Conservation (phyloP, 768 basidiomycete species). For the Tremella fuciformis region DNA sequence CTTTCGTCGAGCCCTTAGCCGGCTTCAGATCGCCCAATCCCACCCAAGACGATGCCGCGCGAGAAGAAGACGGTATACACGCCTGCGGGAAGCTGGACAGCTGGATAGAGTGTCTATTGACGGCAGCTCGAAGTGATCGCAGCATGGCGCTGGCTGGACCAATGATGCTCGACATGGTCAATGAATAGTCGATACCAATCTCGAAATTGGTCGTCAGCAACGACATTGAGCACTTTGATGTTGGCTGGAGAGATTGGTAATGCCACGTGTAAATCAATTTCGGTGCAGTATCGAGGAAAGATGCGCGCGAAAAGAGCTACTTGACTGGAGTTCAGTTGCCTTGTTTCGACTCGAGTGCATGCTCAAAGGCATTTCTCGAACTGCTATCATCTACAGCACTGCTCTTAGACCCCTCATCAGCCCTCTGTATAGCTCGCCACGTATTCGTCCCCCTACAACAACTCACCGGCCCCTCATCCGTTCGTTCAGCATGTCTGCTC, state of each 20-base stretch:
- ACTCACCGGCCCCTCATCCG: constrained; percentile 15
- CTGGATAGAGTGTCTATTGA: background rate
- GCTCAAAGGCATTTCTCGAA: constrained; percentile 7
- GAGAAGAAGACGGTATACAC: constrained; percentile 18
- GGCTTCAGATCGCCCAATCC: constrained; percentile 38
- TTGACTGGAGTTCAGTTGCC: constrained; percentile 5
- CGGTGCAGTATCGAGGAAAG: no score
- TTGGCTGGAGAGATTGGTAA: constrained; percentile 1
- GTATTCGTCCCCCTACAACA: background rate
- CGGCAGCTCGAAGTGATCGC: no score
- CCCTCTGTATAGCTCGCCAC: background rate
- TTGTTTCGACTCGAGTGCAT: constrained; percentile 16
- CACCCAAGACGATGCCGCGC: constrained; percentile 32
- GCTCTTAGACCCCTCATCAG: background rate
- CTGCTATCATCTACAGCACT: background rate
- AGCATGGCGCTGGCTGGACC: background rate
- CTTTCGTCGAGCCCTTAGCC: constrained; percentile 38
- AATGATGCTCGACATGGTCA: constrained; percentile 6
- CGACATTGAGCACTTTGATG: no score
- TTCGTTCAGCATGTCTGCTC: constrained; percentile 49
- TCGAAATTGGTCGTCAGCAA: no score
- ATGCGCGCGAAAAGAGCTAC: constrained; percentile 6
- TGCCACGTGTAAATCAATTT: no score
- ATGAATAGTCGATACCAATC: background rate
- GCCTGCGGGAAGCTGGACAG: constrained; percentile 11